These are phyloP conservation scores for Syzygium grande DNA, from an alignment of 345 rosid genomes.

Conservation along the genomic window DNA sequence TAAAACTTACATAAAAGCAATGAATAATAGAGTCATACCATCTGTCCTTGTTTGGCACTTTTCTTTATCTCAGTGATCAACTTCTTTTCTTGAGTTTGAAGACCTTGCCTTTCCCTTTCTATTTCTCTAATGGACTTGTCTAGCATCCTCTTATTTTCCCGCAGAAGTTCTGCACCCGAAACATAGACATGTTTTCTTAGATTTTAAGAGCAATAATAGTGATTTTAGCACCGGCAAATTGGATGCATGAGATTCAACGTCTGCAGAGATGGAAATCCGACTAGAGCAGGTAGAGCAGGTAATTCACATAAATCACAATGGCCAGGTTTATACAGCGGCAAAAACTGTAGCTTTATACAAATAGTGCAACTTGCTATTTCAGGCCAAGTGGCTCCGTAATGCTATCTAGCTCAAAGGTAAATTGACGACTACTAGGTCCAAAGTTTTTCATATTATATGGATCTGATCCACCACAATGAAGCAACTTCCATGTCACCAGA, in stretches of 20 bases:
- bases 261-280: neutral
- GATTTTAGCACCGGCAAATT: neutral
- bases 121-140: conserved; percentile 94
- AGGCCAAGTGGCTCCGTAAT: neutral
- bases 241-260: neutral
- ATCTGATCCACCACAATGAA: neutral
- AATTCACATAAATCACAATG: neutral
- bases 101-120: conserved; percentile 93
- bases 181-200: neutral
- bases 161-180: conserved; percentile 62
- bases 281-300: neutral
- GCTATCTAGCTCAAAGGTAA: neutral
- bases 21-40: conserved; percentile 32
- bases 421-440: neutral
- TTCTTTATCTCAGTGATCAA: conserved; percentile 86
- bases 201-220: neutral
- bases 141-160: conserved; percentile 91
- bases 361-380: neutral
- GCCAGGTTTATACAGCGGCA: neutral
- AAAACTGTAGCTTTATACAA: neutral
- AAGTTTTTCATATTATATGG: neutral
- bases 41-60: conserved; percentile 91
- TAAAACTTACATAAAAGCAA: neutral
- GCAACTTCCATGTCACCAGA: neutral
- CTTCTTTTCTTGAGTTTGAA: conserved; percentile 88